These are phyloP conservation scores for Pyrus hybrid DNA, from an alignment of 331 rosid genomes.

Conservation along the genomic window DNA sequence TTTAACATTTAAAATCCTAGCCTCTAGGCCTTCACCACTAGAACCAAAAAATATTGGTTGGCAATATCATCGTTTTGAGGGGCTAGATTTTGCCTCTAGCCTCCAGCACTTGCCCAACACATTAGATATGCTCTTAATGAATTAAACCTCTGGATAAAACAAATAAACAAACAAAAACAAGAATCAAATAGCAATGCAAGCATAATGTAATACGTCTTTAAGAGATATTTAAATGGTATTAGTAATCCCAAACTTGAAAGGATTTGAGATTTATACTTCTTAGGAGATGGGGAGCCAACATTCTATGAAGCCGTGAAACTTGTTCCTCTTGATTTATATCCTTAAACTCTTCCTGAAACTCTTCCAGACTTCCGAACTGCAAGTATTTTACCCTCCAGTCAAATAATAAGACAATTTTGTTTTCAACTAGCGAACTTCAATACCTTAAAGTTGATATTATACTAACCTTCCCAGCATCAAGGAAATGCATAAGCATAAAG, in stretches of 20 bases:
- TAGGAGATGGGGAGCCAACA: conserved; percentile 96
- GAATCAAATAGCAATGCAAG: background rate
- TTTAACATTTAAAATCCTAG: no score
- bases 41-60: no score
- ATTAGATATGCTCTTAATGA: background rate
- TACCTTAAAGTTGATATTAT: background rate
- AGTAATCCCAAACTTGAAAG: conserved; percentile 4
- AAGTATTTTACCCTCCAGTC: conserved; percentile 11
- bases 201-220: conserved; percentile 7
- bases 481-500: conserved; percentile 99
- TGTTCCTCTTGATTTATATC: conserved; percentile 99
- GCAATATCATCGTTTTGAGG: no score
- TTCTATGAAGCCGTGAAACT: conserved; percentile 88
- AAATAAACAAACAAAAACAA: background rate
- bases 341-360: conserved; percentile 95
- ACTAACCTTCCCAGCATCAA: conserved; percentile 98
- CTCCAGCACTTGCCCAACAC: no score
- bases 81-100: no score
- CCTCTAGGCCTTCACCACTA: no score
- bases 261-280: conserved; percentile 56
- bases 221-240: background rate
- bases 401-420: conserved; percentile 13
- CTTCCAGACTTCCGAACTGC: conserved; percentile 95
- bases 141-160: background rate
- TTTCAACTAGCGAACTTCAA: background rate